Conservation (phyloP, 2,329 filamentous ascomycete genomes). For the Venturia oleaginea region DNA sequence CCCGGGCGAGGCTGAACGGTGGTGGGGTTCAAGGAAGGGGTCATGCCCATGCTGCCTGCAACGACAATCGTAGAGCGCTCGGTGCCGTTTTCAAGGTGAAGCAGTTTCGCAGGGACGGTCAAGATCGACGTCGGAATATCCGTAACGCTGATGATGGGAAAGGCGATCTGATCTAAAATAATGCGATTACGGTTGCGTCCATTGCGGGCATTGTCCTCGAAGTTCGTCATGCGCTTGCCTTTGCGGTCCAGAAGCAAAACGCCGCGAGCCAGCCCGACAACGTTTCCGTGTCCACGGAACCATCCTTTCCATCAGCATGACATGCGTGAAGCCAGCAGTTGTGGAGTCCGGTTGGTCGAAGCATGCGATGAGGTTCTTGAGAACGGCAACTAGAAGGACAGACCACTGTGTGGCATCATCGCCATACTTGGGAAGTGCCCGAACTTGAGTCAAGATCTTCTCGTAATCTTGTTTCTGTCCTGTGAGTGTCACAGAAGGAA, state of each 20-base stretch:
- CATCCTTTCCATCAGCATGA: not conserved
- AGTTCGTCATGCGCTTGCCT: no score
- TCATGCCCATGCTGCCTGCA: constrained; percentile 15
- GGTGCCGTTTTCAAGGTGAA: no score
- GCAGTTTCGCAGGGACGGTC: no score
- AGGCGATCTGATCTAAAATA: constrained; percentile 9
- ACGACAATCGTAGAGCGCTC: no score
- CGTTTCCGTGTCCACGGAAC: not conserved
- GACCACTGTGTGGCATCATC: constrained; percentile 33
- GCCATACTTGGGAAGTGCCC: constrained; percentile 37
- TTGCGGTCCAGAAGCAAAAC: constrained; percentile 18
- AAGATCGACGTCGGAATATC: no score
- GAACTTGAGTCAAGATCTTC: constrained; percentile 33
- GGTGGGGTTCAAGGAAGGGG: not conserved
- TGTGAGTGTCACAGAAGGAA: constrained; percentile 44
- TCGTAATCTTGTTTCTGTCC: constrained; percentile 41
- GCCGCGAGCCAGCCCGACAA: constrained; percentile 18
- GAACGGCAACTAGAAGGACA: constrained; percentile 34
- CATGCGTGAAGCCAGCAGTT: not conserved
- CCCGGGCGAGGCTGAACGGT: not conserved
- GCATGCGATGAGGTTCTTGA: constrained; percentile 35
- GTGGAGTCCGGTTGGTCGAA: constrained; percentile 27
- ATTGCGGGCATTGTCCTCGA: no score
- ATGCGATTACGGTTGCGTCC: no score
- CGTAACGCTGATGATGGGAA: constrained; percentile 1